Evolutionary conservation across 2,329 filamentous ascomycete genomes (phyloP).

Genomic region (Claviceps sp.): DNA sequence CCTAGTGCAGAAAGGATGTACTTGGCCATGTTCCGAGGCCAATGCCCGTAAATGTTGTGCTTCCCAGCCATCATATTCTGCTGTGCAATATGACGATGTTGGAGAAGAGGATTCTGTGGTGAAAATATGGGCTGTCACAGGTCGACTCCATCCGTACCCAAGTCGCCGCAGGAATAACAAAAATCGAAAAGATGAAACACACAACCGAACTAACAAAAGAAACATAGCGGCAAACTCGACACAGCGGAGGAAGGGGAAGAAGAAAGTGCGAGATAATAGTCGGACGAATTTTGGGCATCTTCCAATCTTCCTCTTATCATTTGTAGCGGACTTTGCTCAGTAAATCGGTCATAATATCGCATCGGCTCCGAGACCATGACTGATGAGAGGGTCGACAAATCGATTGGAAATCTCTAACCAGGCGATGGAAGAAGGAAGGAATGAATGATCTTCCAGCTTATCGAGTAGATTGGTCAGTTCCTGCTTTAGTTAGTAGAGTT

Average conservation of each 20-base stretch:
- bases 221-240: neutral
- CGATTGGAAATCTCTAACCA: neutral
- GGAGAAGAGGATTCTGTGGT: slow-evolving; percentile 26
- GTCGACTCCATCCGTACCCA: slow-evolving; percentile 21
- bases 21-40: slow-evolving; percentile 19
- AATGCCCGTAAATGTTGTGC: slow-evolving; percentile 21
- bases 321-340: neutral
- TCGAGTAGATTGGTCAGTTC: slow-evolving; percentile 15
- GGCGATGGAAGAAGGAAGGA: neutral
- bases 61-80: slow-evolving; percentile 25
- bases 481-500: slow-evolving; percentile 17
- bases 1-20: slow-evolving; percentile 20
- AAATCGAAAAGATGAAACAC: slow-evolving; percentile 7
- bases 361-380: neutral
- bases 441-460: neutral
- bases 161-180: slow-evolving; percentile 23
- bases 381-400: neutral
- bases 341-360: neutral
- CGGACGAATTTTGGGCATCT: neutral
- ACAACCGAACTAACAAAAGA: slow-evolving; percentile 7
- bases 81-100: slow-evolving; percentile 24
- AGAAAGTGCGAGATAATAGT: neutral
- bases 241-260: neutral
- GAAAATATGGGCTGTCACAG: slow-evolving; percentile 26
- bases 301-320: neutral